phyloP scores from a whole-genome alignment of 2,329 filamentous ascomycete genomes.

The Sodiomyces alkalinus region DNA sequence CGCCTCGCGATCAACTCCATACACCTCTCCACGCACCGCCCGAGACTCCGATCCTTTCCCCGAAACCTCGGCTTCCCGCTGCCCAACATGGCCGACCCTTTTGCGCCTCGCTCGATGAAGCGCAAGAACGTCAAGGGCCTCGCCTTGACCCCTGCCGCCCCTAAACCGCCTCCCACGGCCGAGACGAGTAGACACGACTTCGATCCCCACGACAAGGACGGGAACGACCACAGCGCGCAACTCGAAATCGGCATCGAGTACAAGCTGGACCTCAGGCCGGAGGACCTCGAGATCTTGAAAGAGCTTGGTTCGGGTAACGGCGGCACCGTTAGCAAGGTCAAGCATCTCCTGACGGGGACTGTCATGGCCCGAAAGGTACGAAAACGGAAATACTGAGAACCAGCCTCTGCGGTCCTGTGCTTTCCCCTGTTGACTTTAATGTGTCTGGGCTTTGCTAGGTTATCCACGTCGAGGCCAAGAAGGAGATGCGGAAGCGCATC shows the following conservation, averaged over 20 bases:
- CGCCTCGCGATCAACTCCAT: no score
- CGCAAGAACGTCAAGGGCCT: constrained; percentile 98
- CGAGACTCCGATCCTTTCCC: background rate
- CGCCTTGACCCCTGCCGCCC: constrained; percentile 64
- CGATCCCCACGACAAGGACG: constrained; percentile 43
- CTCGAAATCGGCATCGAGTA: constrained; percentile 97
- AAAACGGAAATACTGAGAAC: no score
- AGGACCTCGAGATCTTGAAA: constrained; percentile 85
- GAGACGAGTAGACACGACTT: constrained; percentile 51
- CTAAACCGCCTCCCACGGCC: constrained; percentile 56
- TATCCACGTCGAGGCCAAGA: constrained; percentile 96
- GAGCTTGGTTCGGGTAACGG: constrained; percentile 94
- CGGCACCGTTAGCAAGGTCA: constrained; percentile 95
- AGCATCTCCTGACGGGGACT: constrained; percentile 85
- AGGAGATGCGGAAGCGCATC: constrained; percentile 91
- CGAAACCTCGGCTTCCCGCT: background rate
- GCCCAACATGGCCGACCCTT: constrained; percentile 42
- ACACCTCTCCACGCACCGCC: constrained; percentile 2
- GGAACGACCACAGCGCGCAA: constrained; percentile 43
- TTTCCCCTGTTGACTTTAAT: no score
- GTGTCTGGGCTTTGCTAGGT: constrained; percentile 39
- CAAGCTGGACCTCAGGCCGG: constrained; percentile 77
- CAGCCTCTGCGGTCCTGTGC: no score
- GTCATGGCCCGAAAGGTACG: constrained; percentile 93
- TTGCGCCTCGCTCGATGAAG: constrained; percentile 74